Percentiles rank a stretch among this genome's conserved stretches.
Conservation (phyloP, 345 rosid genomes). For the Excoecaria cochinchinensis region DNA sequence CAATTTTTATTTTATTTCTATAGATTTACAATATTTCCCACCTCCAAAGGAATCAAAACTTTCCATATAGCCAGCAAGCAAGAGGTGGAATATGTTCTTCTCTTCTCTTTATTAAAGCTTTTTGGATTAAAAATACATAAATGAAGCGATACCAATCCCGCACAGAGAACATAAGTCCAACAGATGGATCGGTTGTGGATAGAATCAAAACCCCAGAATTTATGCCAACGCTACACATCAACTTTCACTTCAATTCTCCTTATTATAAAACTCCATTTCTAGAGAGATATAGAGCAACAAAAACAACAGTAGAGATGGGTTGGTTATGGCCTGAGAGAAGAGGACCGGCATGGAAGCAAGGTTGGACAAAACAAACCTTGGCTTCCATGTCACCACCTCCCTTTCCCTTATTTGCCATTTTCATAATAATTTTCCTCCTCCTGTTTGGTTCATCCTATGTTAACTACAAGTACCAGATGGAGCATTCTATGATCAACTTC, state of each 20-base stretch:
- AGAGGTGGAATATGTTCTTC: conserved; percentile 14
- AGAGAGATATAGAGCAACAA: neutral
- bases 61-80: neutral
- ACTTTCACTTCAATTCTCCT: neutral
- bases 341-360: conserved; percentile 67
- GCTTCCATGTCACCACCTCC: conserved; percentile 61
- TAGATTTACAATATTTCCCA: too few relatives aligned
- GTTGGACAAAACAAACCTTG: conserved; percentile 55
- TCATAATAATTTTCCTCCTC: conserved; percentile 51
- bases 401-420: conserved; percentile 46
- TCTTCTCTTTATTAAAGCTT: neutral
- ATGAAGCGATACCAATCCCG: conserved; percentile 4
- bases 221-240: conserved; percentile 38
- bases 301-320: conserved; percentile 33
- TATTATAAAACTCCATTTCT: neutral
- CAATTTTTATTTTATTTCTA: too few relatives aligned
- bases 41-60: neutral
- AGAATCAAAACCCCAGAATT: conserved; percentile 38
- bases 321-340: conserved; percentile 57
- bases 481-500: conserved; percentile 39
- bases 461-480: conserved; percentile 50
- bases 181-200: conserved; percentile 26
- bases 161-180: too few relatives aligned
- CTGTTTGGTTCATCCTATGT: conserved; percentile 50
- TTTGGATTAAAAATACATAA: neutral